A percentile compares a stretch with the other conserved stretches of the same genome.
These are phyloP conservation scores for Yamadazyma oceani DNA, from an alignment of 1,139 yeast genomes.

Conservation along the genomic window DNA sequence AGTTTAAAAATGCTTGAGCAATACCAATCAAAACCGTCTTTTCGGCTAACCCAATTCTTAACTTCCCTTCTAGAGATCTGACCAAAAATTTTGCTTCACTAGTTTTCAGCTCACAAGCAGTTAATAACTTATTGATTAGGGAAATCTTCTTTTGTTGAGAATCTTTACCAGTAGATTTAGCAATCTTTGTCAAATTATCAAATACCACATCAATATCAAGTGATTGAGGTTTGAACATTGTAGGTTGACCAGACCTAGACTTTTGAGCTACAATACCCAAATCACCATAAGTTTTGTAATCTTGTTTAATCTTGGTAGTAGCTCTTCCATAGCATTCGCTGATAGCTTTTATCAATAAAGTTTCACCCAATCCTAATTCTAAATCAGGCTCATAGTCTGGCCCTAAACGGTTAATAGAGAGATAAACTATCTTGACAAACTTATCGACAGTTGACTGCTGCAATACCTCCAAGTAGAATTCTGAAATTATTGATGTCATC, in stretches of 20 bases:
- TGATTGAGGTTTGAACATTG: slow-evolving; percentile 91
- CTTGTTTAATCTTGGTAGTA: slow-evolving; percentile 64
- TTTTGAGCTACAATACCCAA: slow-evolving; percentile 85
- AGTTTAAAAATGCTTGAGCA: slow-evolving; percentile 76
- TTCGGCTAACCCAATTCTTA: slow-evolving; percentile 92
- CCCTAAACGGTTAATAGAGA: slow-evolving; percentile 84
- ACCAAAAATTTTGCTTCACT: slow-evolving; percentile 85
- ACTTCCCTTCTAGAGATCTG: slow-evolving; percentile 87
- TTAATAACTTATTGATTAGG: slow-evolving; percentile 76
- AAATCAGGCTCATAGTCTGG: slow-evolving; percentile 92
- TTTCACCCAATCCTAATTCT: slow-evolving; percentile 91
- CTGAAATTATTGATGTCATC: slow-evolving; percentile 71
- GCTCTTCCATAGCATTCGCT: slow-evolving; percentile 89
- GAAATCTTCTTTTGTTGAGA: slow-evolving; percentile 78
- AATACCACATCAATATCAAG: slow-evolving; percentile 75
- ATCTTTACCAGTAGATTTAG: slow-evolving; percentile 76
- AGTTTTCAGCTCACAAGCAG: slow-evolving; percentile 74
- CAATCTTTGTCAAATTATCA: slow-evolving; percentile 71
- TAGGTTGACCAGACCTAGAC: slow-evolving; percentile 80
- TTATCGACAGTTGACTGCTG: slow-evolving; percentile 53
- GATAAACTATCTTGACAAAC: slow-evolving; percentile 70
- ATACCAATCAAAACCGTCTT: slow-evolving; percentile 82
- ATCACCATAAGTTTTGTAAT: slow-evolving; percentile 82
- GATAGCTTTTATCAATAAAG: slow-evolving; percentile 80
- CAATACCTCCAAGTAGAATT: slow-evolving; percentile 65